phyloP scores from a whole-genome alignment of 371 early-diverging fungal genomes.

The Mucor irregularis region DNA sequence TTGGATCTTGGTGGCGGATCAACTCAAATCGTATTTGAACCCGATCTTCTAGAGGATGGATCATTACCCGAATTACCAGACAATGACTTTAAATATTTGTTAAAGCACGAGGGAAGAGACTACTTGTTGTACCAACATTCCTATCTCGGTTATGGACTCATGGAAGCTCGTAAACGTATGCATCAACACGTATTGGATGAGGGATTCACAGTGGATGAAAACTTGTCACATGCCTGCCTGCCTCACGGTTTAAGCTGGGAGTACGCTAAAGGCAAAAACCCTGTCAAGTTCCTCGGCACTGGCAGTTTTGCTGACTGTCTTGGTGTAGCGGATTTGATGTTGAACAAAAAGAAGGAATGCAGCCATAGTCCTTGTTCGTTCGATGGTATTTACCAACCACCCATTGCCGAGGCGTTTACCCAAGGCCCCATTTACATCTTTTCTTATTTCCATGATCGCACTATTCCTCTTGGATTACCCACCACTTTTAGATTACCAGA shows the following conservation, averaged over 20 bases:
- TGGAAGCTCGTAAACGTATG: conserved; percentile 83
- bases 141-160: conserved; percentile 91
- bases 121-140: conserved; percentile 93
- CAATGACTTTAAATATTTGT: conserved; percentile 67
- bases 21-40: conserved; percentile 97
- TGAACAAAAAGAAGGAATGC: conserved; percentile 67
- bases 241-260: conserved; percentile 44
- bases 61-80: conserved; percentile 44
- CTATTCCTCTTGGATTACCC: conserved; percentile 67
- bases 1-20: conserved; percentile 97
- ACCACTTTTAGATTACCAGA: conserved; percentile 61
- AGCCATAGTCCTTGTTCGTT: conserved; percentile 77
- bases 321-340: conserved; percentile 48
- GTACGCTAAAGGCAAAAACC: conserved; percentile 16
- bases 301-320: conserved; percentile 54
- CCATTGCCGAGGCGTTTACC: conserved; percentile 66
- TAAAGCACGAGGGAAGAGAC: conserved; percentile 67
- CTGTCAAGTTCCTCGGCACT: conserved; percentile 44
- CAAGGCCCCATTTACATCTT: conserved; percentile 89
- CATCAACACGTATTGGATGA: conserved; percentile 28
- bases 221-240: conserved; percentile 58
- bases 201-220: conserved; percentile 2
- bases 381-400: conserved; percentile 91
- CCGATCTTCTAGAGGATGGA: conserved; percentile 54
- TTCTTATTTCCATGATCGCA: conserved; percentile 94